Evolutionary conservation across 2,329 filamentous ascomycete species (phyloP).

Genomic region (Graphiopsis chlorocephala): DNA sequence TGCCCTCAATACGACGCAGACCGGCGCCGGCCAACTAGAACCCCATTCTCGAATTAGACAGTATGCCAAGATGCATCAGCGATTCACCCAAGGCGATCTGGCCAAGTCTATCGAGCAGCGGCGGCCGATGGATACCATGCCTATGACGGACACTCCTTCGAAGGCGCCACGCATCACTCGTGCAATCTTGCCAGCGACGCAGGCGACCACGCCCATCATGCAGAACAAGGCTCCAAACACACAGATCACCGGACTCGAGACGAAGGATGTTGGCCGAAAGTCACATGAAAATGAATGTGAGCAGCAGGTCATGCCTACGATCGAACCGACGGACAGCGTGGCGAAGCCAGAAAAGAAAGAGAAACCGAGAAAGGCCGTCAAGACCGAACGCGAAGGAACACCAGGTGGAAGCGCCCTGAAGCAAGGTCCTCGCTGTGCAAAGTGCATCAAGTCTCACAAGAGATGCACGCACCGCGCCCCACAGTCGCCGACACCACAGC

Average conservation of each 20-base stretch:
- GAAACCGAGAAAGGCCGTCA: neutral
- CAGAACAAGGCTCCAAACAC: neutral
- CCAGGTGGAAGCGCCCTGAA: neutral
- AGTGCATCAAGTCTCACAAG: conserved; percentile 1
- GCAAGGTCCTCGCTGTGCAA: conserved; percentile 8
- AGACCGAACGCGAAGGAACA: neutral
- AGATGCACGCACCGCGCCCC: neutral
- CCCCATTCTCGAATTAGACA: neutral
- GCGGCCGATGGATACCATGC: neutral
- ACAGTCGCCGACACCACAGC: neutral
- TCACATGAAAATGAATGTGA: neutral
- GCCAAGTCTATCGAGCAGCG: neutral
- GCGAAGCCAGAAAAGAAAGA: neutral
- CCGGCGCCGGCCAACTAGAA: neutral
- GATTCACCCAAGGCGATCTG: neutral
- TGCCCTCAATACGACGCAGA: neutral
- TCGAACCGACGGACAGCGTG: neutral
- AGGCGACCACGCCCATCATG: neutral
- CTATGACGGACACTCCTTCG: neutral
- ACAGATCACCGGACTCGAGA: neutral
- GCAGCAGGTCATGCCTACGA: neutral
- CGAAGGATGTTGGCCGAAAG: neutral
- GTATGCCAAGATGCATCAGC: neutral
- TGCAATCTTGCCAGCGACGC: neutral
- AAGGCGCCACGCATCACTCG: neutral